Conservation (phyloP, 1,139 yeast genomes). For the Yamadazyma mexicana region DNA sequence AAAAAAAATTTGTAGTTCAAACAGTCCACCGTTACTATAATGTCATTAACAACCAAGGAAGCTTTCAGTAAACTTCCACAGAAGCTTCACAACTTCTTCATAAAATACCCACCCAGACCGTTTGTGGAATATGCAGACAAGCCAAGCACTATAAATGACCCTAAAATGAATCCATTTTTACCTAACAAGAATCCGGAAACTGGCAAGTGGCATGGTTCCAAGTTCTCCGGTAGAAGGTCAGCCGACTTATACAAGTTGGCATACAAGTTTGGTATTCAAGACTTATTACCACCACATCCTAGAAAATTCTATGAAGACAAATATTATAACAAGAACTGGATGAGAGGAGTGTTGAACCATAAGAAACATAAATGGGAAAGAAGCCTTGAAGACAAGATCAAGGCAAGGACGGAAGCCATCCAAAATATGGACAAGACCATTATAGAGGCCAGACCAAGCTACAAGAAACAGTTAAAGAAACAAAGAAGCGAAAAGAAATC, state of each 20-base stretch:
- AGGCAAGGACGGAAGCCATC: slow-evolving; percentile 65
- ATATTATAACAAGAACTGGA: slow-evolving; percentile 65
- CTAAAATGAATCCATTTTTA: slow-evolving; percentile 81
- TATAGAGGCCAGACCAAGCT: slow-evolving; percentile 61
- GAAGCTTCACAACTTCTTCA: slow-evolving; percentile 72
- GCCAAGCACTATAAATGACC: slow-evolving; percentile 66
- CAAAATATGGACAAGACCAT: slow-evolving; percentile 73
- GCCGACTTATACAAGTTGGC: slow-evolving; percentile 86
- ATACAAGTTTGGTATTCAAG: slow-evolving; percentile 73
- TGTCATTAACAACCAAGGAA: slow-evolving; percentile 33
- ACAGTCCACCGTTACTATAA: slow-evolving; percentile 7
- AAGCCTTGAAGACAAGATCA: slow-evolving; percentile 59
- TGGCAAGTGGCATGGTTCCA: slow-evolving; percentile 73
- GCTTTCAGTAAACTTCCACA: slow-evolving; percentile 66
- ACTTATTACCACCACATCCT: slow-evolving; percentile 73
- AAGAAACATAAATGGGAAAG: slow-evolving; percentile 84
- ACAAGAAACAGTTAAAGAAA: slow-evolving; percentile 55
- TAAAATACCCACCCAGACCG: slow-evolving; percentile 86
- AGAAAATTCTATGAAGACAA: slow-evolving; percentile 81
- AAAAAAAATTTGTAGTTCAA: slow-evolving; percentile 3
- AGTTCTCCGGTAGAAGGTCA: slow-evolving; percentile 79
- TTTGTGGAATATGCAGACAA: slow-evolving; percentile 60
- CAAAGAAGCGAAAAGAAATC: slow-evolving; percentile 47
- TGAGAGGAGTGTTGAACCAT: slow-evolving; percentile 77
- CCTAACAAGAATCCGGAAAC: slow-evolving; percentile 85